A percentile compares a stretch with the other conserved stretches of the same genome.
These are phyloP conservation scores for Daldinia sp. DNA, from an alignment of 2,329 filamentous ascomycete genomes.

Conservation along the genomic window DNA sequence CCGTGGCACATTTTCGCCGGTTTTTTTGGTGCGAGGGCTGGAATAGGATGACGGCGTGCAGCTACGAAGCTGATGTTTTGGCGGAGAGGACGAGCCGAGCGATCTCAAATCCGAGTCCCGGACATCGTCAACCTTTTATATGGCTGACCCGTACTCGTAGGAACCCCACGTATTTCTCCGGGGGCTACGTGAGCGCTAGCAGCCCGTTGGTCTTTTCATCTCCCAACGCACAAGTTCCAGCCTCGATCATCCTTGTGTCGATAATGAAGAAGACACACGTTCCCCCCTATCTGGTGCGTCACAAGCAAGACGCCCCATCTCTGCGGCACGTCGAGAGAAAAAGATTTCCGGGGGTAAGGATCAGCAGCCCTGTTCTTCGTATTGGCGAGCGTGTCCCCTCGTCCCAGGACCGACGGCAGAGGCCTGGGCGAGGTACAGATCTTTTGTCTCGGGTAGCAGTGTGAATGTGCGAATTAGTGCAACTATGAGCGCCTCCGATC, in stretches of 20 bases:
- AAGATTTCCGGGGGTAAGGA: conserved; percentile 27
- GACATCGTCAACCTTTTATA: conserved; percentile 30
- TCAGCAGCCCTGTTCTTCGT: conserved; percentile 31
- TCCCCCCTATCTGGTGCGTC: conserved; percentile 29
- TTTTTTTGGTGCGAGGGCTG: conserved; percentile 6
- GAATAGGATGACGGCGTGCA: conserved; percentile 6
- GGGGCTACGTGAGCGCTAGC: conserved; percentile 13
- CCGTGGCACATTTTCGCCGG: conserved; percentile 60
- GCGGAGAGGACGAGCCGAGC: conserved; percentile 3
- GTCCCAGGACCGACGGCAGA: conserved; percentile 27
- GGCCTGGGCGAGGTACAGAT: conserved; percentile 34
- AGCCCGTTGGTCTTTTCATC: conserved; percentile 14
- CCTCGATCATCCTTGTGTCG: conserved; percentile 41
- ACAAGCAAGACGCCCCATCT: conserved; percentile 27
- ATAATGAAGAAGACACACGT: conserved; percentile 19
- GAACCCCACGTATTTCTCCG: conserved; percentile 31
- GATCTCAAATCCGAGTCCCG: conserved; percentile 8
- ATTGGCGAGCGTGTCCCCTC: conserved; percentile 28
- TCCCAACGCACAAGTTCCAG: conserved; percentile 27
- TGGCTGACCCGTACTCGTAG: conserved; percentile 10
- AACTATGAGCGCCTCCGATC: conserved; percentile 34
- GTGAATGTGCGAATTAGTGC: conserved; percentile 37
- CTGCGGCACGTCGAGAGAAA: conserved; percentile 33
- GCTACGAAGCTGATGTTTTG: conserved; percentile 19
- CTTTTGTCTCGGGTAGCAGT: conserved; percentile 40